A percentile compares a stretch with the other conserved stretches of the same genome.
Conservation (phyloP, 192 early-diverging fungal species). For the Entophlyctis helioformis region DNA sequence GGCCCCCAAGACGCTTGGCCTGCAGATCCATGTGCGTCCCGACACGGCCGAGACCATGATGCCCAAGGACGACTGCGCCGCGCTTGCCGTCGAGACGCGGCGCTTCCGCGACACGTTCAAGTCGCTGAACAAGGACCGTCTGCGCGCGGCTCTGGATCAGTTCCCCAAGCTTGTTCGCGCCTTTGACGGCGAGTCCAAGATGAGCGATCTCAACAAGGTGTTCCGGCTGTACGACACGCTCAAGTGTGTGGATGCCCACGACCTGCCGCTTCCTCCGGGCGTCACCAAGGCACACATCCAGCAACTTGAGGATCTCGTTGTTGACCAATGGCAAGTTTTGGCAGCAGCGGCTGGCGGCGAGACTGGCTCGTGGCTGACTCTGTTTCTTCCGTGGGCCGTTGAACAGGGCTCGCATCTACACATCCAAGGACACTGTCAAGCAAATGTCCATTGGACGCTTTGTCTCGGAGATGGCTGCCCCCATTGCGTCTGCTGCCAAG, state of each 20-base stretch:
- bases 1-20: neutral
- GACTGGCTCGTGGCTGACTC: too few species aligned
- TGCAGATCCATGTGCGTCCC: constrained; percentile 7
- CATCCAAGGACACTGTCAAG: constrained; percentile 4
- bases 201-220: constrained; percentile 11
- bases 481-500: constrained; percentile 2
- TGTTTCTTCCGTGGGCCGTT: too few species aligned
- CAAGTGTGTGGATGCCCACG: constrained; percentile 15
- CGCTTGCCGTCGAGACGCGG: neutral
- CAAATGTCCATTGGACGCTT: constrained; percentile 12
- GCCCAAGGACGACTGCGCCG: constrained; percentile 5
- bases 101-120: constrained; percentile 2
- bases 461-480: constrained; percentile 7
- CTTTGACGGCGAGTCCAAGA: too few species aligned
- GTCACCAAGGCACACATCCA: constrained; percentile 18
- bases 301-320: constrained; percentile 8
- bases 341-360: too few species aligned
- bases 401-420: too few species aligned
- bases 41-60: constrained; percentile 10
- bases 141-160: too few species aligned
- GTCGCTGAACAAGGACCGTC: constrained; percentile 7
- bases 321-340: constrained; percentile 17
- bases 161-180: too few species aligned
- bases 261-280: constrained; percentile 19
- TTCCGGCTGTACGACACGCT: constrained; percentile 24